Evolutionary conservation across 192 early-diverging fungal genomes (phyloP), one percentile per base, ranked within the genome.

Genomic region (Coemansia sp.): DNA sequence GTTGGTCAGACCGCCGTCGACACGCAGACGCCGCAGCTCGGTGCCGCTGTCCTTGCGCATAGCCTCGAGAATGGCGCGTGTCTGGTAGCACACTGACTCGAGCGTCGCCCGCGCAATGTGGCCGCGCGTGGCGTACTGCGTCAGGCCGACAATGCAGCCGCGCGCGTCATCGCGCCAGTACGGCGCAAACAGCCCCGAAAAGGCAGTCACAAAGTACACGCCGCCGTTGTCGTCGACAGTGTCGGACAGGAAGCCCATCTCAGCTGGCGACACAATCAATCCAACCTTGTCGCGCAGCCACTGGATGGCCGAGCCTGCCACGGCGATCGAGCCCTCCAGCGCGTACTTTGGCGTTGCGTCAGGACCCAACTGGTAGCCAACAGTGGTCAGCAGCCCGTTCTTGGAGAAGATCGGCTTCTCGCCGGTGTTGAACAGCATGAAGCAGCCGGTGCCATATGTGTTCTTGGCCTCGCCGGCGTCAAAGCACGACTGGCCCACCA

Each of bases 361-460:
- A 54, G 84, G 75, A 27, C 92, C 93, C 45, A 97, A 85, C 66
- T 95, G 87, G 76, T 93, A 97, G 2, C 84, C 93, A 14, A 95
- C 92, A 8, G 95, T 95, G 0, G 94, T 94, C 29, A 97, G 74
- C 39, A 97, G 83, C 1, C 95, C 95, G 59, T 89, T 88, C 62
- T 87, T 85, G 27, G 94, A 92, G 51, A 87, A 73, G 51, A 95
- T 89, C 22, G 87, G 85, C 19, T 85, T 71, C 2, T 71, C 56
- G 31, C 95, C 95, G 16, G 92, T 94, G 86, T 97, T 95, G 83
- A 91, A 94, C 53, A 97, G 80, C 92, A 95, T 93, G 76, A 97
- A 97, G 80, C 93, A 94, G 29, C 94, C 95, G 25, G 95, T 97
- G 43, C 95, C 94, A 80, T 96, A 96, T 7, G 95, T 97, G 83